Base-by-base conservation (phyloP, 352 stramenopile genomes). In the Pythium coloratum region DNA sequence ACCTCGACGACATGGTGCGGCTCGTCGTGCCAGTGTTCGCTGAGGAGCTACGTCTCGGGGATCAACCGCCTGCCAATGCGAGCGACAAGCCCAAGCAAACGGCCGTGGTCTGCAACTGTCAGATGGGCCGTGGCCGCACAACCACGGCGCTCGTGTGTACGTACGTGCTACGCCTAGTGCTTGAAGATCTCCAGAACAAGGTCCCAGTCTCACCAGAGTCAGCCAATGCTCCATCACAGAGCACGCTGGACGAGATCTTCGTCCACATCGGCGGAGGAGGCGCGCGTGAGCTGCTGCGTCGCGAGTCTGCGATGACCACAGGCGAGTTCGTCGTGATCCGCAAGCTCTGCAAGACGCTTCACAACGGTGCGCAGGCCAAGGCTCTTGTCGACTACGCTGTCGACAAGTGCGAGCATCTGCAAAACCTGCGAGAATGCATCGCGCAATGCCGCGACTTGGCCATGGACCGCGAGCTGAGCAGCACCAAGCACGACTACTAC, bases 51-150 rank as follows among this genome's bases (percentile, higher is more conserved):
- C 70, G 73, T 6, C 65, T 90, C 4, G n/a, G 56, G 0, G 57
- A 58, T 1, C 20, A 36, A 4, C 30, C n/a, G 24, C 16, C 36
- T 0, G 13, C 30, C 1, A 47, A 32, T 9, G 33, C 13, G 16
- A 18, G 32, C 3, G 46, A 13, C 12, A 62, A 49, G 20, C 42
- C 62, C 18, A 53, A 62, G 58, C 84, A 80, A 66, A 92, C 81
- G 6, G 87, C 87, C 3, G 86, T 92, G 26, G 81, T 97, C 42
- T 97, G 90, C 72, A 96, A 96, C 57, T 97, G 90, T 55, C 90
- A 97, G 70, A 96, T 97, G 86, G 90, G 90, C 3, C 82, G 89
- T 20, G 90, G 89, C 6, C 78, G 89, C 18, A 97, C 89, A 18
- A 97, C 90, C 0, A 96, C 88, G 1, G 90, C 89, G n/a, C 71